Conservation (phyloP, 1,139 yeast species). For the Hanseniaspora gamundiae region DNA sequence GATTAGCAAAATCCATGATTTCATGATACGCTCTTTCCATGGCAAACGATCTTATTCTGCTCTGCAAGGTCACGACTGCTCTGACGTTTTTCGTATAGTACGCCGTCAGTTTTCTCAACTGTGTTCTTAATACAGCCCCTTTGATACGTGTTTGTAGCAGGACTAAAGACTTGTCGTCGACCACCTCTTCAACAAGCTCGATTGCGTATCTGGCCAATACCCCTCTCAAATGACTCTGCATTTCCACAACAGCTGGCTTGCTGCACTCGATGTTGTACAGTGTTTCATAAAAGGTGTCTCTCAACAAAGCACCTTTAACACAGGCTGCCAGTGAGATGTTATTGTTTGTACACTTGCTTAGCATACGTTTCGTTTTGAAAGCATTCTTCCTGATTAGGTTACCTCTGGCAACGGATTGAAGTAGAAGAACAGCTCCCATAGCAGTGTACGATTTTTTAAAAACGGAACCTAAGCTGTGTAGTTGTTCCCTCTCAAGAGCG, state of each 20-base stretch:
- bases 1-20: slow-evolving; percentile 56
- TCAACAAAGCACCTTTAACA: slow-evolving; percentile 7
- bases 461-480: neutral
- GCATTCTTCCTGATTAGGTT: neutral
- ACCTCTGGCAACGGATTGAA: slow-evolving; percentile 13
- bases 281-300: slow-evolving; percentile 5
- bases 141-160: slow-evolving; percentile 30
- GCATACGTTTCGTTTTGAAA: neutral
- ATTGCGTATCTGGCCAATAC: slow-evolving; percentile 37
- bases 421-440: neutral
- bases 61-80: slow-evolving; percentile 60
- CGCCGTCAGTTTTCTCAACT: slow-evolving; percentile 28
- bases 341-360: neutral
- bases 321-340: slow-evolving; percentile 1
- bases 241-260: slow-evolving; percentile 17
- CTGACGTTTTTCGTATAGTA: slow-evolving; percentile 46
- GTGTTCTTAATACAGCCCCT: slow-evolving; percentile 24
- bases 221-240: slow-evolving; percentile 36
- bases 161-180: slow-evolving; percentile 30
- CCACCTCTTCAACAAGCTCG: slow-evolving; percentile 38
- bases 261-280: slow-evolving; percentile 5
- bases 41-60: slow-evolving; percentile 53
- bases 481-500: slow-evolving; percentile 8
- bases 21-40: slow-evolving; percentile 67
- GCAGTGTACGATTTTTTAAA: neutral